Base-by-base conservation (phyloP, 148 eudicot species). In the Fagopyrum esculentum region DNA sequence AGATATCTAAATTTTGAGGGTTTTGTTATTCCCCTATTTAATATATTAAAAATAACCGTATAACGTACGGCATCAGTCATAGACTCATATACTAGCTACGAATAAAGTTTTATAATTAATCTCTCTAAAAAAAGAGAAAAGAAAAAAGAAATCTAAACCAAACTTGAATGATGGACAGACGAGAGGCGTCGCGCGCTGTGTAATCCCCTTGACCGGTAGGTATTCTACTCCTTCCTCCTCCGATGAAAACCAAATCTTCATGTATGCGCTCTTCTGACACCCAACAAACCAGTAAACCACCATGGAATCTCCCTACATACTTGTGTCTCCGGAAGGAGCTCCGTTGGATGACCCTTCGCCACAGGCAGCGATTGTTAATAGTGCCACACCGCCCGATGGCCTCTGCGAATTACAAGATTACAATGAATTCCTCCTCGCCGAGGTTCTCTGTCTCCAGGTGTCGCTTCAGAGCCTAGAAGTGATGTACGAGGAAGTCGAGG, bases 191-290 rank as follows among this genome's bases (percentile, higher is more conserved):
- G 71, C 71, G 71, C 71, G 71, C 71, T 66, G 19, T 15, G 45
- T 43, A 40, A 15, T 13, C 47, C 57, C 57, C 35, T 77, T 61
- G 85, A 79, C 80, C 74, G 80, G 78, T 80, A 83, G 85, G 80
- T 83, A 6, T 55, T 29, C 44, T 15, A 43, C 43, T n/a, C 51
- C 9, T 2, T n/a, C 15, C 50, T 26, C n/a, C 74, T 71, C 61
- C 74, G n/a, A 71, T 71, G 52, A 71, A 26, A 71, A 6, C 73
- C 50, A 26, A 40, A 64, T 30, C 70, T 16, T 64, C 70, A 40
- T 66, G 46, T 40, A 45, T 40, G 4, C 71, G 35, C 71, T 17
- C 26, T 15, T 61, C 75, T 70, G n/a, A 47, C 52, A 1, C 66
- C 7, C 74, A 68, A 56, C n/a, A 75, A 72, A n/a, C 7, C 74